Evolutionary conservation across 2,329 filamentous ascomycete genomes (phyloP).

Genomic region (Madurella mycetomatis): DNA sequence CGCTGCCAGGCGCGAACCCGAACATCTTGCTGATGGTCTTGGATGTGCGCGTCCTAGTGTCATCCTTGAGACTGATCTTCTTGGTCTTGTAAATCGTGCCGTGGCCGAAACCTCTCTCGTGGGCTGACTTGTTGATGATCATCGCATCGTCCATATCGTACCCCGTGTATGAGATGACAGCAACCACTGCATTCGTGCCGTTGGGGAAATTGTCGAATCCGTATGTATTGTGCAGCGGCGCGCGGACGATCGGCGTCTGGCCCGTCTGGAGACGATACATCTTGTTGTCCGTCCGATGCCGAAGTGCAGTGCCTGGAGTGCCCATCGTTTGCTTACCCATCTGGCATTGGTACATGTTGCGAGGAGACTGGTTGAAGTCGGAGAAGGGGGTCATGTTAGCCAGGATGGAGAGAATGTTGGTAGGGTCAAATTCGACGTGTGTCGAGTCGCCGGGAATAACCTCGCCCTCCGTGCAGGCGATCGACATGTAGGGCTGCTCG

Average conservation of each 20-base stretch:
- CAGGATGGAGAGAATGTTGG: conserved; percentile 94
- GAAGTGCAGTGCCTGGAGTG: conserved; percentile 79
- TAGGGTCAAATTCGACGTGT: conserved; percentile 90
- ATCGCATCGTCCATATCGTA: conserved; percentile 99
- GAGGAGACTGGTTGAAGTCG: conserved; percentile 95
- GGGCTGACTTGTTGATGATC: conserved; percentile 96
- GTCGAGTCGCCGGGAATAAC: conserved; percentile 84
- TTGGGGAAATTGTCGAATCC: conserved; percentile 98
- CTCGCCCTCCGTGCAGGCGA: conserved; percentile 85
- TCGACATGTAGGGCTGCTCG: conserved; percentile 98
- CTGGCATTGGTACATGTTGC: conserved; percentile 99
- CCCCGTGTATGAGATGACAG: conserved; percentile 96
- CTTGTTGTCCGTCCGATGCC: conserved; percentile 95
- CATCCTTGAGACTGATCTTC: conserved; percentile 79
- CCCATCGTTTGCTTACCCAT: conserved; percentile 99
- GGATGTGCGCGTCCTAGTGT: conserved; percentile 60
- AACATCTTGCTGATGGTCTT: conserved; percentile 77
- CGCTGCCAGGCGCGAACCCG: conserved; percentile 77
- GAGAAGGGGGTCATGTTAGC: conserved; percentile 99
- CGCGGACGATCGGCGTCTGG: conserved; percentile 88
- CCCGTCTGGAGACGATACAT: conserved; percentile 91
- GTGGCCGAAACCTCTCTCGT: conserved; percentile 92
- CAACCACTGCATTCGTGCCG: conserved; percentile 90
- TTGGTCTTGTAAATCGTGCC: conserved; percentile 98
- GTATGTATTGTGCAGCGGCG: conserved; percentile 91